Percentiles rank a stretch among this genome's conserved stretches.
phyloP scores from a whole-genome alignment of 1,139 yeast genomes.

The Scheffersomyces stambukii region DNA sequence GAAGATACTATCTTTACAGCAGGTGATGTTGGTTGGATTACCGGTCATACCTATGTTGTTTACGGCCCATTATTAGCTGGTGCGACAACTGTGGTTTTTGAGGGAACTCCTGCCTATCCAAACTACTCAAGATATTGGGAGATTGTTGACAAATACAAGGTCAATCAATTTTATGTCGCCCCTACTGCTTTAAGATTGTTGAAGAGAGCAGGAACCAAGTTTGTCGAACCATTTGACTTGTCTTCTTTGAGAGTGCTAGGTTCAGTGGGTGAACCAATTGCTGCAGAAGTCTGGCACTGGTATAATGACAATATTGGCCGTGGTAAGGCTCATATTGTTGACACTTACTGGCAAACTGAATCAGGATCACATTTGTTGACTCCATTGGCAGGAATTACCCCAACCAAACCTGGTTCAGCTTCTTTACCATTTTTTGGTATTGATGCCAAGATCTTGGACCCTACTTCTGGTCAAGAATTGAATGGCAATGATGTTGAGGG shows the following conservation, averaged over 20 bases:
- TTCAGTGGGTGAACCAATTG: conserved; percentile 90
- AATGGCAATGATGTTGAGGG: conserved; percentile 65
- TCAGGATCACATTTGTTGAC: conserved; percentile 72
- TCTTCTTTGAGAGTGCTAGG: conserved; percentile 70
- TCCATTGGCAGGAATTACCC: conserved; percentile 69
- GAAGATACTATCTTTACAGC: conserved; percentile 76
- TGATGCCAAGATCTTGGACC: conserved; percentile 65
- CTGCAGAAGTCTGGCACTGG: conserved; percentile 94
- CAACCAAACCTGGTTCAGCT: conserved; percentile 78
- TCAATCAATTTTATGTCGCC: conserved; percentile 82
- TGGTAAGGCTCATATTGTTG: conserved; percentile 68
- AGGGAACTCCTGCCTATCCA: conserved; percentile 86
- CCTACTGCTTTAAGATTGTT: conserved; percentile 84
- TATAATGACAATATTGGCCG: conserved; percentile 76
- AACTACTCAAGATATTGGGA: conserved; percentile 79
- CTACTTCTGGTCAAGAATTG: conserved; percentile 65
- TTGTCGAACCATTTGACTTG: conserved; percentile 60
- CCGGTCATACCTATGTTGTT: conserved; percentile 80
- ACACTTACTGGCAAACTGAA: conserved; percentile 85
- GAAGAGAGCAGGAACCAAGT: conserved; percentile 76
- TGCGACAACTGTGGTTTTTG: conserved; percentile 78
- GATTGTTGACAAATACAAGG: conserved; percentile 71
- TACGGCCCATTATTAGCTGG: conserved; percentile 79
- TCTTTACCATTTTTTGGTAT: conserved; percentile 77
- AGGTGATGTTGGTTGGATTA: conserved; percentile 88